These are phyloP conservation scores for Citrus glauca DNA, from an alignment of 345 rosid genomes.

Conservation along the genomic window DNA sequence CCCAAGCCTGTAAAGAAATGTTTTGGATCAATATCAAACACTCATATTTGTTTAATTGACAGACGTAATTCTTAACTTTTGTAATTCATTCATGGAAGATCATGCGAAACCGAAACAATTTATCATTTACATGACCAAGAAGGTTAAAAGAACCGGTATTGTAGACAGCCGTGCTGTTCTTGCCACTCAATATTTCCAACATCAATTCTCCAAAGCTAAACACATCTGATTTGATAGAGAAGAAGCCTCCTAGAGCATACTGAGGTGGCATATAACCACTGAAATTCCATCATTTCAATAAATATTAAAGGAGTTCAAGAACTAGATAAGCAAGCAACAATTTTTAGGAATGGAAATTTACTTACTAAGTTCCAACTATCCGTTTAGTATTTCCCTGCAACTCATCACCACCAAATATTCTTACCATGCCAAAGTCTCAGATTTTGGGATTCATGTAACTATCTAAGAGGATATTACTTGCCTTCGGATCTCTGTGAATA, in stretches of 20 bases:
- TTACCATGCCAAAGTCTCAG: constrained; percentile 50
- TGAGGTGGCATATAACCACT: constrained; percentile 48
- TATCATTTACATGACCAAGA: constrained; percentile 22
- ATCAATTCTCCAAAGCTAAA: constrained; percentile 8
- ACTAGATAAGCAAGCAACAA: not conserved
- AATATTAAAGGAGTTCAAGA: too few species aligned
- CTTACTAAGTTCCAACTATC: constrained; percentile 49
- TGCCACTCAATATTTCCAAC: constrained; percentile 44
- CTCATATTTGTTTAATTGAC: not conserved
- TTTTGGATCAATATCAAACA: too few species aligned
- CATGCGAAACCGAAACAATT: not conserved
- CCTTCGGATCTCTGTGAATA: constrained; percentile 29
- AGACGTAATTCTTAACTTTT: not conserved
- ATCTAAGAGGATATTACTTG: constrained; percentile 40
- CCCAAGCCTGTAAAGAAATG: not conserved
- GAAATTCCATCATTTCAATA: not conserved
- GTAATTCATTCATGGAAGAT: not conserved
- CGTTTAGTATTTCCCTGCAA: constrained; percentile 36
- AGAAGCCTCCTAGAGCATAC: constrained; percentile 7
- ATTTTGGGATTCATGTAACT: constrained; percentile 47
- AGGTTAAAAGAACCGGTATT: constrained; percentile 23
- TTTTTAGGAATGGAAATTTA: not conserved
- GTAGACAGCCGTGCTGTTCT: constrained; percentile 39
- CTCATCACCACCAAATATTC: constrained; percentile 42
- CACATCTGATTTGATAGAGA: constrained; percentile 9